Percentiles rank a stretch among this genome's conserved stretches.
Conservation (phyloP, 1,139 yeast genomes). For the Kluyveromyces marxianus region DNA sequence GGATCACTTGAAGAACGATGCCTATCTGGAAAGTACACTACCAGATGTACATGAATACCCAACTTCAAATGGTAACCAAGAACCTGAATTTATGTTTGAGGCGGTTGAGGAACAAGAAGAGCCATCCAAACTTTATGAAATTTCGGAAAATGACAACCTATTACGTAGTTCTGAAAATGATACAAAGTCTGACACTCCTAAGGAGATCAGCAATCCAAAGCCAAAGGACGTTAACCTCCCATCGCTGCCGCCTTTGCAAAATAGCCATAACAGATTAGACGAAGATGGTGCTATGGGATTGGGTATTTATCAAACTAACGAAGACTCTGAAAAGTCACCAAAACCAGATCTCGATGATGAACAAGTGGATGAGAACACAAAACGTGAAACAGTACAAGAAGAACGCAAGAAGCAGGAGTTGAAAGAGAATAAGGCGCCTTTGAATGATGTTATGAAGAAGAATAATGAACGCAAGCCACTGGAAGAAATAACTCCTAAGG, state of each 20-base stretch:
- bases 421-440: constrained; percentile 28
- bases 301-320: constrained; percentile 20
- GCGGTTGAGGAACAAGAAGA: constrained; percentile 29
- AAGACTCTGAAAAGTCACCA: constrained; percentile 1
- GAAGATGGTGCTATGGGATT: constrained; percentile 19
- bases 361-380: neutral
- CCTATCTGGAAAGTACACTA: constrained; percentile 10
- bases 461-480: constrained; percentile 11
- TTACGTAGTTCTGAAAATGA: no score
- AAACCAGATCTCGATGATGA: constrained; percentile 10
- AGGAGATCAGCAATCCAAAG: no score
- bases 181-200: no score
- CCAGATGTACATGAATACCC: constrained; percentile 6
- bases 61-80: constrained; percentile 17
- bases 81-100: constrained; percentile 27
- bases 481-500: constrained; percentile 12
- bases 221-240: constrained; percentile 23
- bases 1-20: constrained; percentile 38
- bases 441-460: constrained; percentile 9
- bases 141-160: constrained; percentile 31
- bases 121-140: constrained; percentile 26
- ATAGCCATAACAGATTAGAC: constrained; percentile 8
- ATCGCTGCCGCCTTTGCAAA: constrained; percentile 31
- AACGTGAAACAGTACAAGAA: no score
- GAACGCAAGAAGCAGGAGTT: no score